These are phyloP conservation scores for Gossypium stocksii DNA, from an alignment of 345 rosid genomes.

Conservation along the genomic window DNA sequence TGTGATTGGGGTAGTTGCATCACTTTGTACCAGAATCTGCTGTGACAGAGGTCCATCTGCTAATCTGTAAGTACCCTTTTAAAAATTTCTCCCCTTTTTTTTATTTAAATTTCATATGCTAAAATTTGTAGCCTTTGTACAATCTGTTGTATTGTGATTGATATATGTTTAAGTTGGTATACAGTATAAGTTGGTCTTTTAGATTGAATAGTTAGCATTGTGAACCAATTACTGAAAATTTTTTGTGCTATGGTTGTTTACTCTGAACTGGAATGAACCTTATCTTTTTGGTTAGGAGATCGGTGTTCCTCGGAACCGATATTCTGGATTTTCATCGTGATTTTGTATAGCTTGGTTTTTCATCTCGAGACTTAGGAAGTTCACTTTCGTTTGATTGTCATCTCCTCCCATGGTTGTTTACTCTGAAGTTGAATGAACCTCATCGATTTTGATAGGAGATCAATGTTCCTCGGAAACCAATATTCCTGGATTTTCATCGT, in stretches of 20 bases:
- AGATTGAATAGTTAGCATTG: not conserved
- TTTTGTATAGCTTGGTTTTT: not conserved
- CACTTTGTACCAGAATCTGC: slow-evolving; percentile 79
- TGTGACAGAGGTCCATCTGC: slow-evolving; percentile 87
- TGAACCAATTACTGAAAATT: not conserved
- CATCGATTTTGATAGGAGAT: not conserved
- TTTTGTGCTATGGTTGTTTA: not conserved
- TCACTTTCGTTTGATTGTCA: slow-evolving; percentile 1
- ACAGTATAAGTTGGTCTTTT: not conserved
- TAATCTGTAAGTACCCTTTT: slow-evolving; percentile 55
- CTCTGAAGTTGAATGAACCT: not conserved
- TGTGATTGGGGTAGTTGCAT: slow-evolving; percentile 70
- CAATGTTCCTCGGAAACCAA: not conserved
- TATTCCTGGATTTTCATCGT: not conserved
- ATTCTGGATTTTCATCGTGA: not conserved
- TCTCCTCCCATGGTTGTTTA: not conserved
- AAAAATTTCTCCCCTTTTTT: not conserved
- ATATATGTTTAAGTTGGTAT: not conserved
- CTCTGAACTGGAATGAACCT: not conserved
- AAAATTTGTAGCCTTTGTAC: not conserved
- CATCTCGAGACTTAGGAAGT: not conserved
- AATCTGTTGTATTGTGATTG: not conserved
- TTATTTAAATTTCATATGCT: not conserved
- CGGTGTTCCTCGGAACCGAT: not conserved
- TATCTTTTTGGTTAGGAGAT: not conserved